Evolutionary conservation across 2,329 filamentous ascomycete genomes (phyloP).

Genomic region (Seiridium cupressi): DNA sequence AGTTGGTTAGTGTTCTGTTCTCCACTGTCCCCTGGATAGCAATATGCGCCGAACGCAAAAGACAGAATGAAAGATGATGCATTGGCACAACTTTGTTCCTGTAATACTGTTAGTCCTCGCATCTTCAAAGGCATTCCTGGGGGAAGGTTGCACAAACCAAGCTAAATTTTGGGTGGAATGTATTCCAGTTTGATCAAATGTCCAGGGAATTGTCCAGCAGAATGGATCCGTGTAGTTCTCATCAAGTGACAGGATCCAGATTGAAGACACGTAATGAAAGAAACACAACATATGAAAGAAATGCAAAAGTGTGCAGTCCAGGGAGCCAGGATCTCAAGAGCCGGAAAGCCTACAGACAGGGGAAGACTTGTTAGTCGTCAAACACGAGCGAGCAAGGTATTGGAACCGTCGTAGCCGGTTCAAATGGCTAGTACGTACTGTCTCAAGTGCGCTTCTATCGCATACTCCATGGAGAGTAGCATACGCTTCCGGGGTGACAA

Average conservation of each 20-base stretch:
- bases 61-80: conserved; percentile 29
- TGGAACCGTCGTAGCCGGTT: background rate
- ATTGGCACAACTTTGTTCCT: conserved; percentile 59
- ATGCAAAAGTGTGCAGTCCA: background rate
- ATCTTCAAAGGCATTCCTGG: conserved; percentile 10
- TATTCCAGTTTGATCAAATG: background rate
- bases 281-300: background rate
- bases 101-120: conserved; percentile 29
- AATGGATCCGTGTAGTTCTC: too few species aligned
- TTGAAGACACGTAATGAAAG: background rate
- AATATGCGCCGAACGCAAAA: conserved; percentile 28
- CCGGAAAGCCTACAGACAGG: background rate
- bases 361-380: background rate
- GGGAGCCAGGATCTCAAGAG: background rate
- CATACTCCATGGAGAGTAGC: background rate
- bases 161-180: conserved; percentile 7
- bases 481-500: background rate
- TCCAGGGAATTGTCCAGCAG: background rate
- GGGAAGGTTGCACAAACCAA: conserved; percentile 37
- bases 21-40: conserved; percentile 35
- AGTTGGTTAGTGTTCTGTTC: conserved; percentile 55
- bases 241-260: background rate
- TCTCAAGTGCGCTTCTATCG: background rate
- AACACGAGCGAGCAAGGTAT: background rate
- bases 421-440: background rate